Percentiles rank a stretch among this genome's conserved stretches.
Conservation (phyloP, 306 rosid genomes). For the Glycyrrhiza uralensis region DNA sequence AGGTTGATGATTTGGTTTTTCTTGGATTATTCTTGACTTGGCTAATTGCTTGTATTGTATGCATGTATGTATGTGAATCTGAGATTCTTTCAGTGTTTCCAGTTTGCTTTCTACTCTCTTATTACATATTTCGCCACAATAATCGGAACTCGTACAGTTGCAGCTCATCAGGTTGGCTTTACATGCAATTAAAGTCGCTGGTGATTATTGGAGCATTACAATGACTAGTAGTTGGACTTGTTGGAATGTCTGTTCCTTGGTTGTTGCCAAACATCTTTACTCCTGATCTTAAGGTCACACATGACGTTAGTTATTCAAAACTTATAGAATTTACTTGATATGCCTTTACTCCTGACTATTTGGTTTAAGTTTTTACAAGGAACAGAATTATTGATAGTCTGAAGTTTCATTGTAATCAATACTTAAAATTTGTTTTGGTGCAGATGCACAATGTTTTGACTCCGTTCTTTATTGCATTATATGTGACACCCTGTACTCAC, state of each 20-base stretch:
- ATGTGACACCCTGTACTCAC: conserved; percentile 54
- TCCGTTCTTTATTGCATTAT: conserved; percentile 55
- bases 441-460: conserved; percentile 69
- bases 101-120: conserved; percentile 39
- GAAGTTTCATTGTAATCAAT: not conserved
- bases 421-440: not conserved
- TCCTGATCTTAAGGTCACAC: no score
- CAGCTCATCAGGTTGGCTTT: conserved; percentile 20
- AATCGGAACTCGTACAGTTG: no score
- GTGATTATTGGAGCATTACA: not conserved
- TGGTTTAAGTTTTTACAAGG: no score
- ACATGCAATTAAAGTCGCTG: not conserved
- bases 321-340: not conserved
- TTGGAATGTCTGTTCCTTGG: no score
- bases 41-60: no score
- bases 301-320: no score
- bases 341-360: not conserved
- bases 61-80: not conserved
- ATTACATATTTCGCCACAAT: no score
- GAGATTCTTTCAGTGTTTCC: not conserved
- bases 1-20: no score
- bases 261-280: no score
- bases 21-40: no score
- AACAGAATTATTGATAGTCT: not conserved
- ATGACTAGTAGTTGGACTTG: not conserved